Evolutionary conservation across 2,329 filamentous ascomycete species (phyloP).

Genomic region (Claviceps sp.): DNA sequence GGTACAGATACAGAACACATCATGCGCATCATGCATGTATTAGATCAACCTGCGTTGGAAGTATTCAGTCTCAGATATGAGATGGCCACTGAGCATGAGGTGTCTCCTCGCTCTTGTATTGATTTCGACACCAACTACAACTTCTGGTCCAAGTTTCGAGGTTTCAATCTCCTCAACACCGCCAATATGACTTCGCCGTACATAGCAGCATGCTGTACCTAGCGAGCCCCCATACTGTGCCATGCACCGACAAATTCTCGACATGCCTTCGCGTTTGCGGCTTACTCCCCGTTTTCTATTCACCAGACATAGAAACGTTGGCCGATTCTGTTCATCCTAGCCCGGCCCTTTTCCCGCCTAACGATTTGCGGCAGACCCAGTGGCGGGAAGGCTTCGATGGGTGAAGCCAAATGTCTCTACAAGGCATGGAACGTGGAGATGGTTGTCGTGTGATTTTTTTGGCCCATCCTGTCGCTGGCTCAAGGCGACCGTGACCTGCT

Average conservation of each 20-base stretch:
- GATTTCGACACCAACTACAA: too few relatives aligned
- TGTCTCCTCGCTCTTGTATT: too few relatives aligned
- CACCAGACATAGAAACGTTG: not conserved
- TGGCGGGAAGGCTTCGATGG: not conserved
- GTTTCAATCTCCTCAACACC: too few relatives aligned
- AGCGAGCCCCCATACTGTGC: not conserved
- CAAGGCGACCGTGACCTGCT: constrained; percentile 13
- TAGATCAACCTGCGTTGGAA: too few relatives aligned
- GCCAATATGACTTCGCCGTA: too few relatives aligned
- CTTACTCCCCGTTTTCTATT: not conserved
- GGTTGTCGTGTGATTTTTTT: not conserved
- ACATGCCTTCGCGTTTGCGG: not conserved
- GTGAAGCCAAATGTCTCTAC: not conserved
- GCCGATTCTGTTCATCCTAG: not conserved
- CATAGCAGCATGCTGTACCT: not conserved
- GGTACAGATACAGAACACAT: not conserved
- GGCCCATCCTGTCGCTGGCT: not conserved
- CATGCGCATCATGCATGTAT: too few relatives aligned
- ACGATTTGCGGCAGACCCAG: not conserved
- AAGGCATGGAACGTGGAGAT: not conserved
- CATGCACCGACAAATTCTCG: not conserved
- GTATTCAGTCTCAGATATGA: too few relatives aligned
- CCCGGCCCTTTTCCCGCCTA: not conserved
- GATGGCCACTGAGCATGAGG: too few relatives aligned
- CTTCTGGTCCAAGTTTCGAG: too few relatives aligned